Base-by-base conservation (phyloP, 2,329 filamentous ascomycete genomes). In the Paecilomyces fulvus region DNA sequence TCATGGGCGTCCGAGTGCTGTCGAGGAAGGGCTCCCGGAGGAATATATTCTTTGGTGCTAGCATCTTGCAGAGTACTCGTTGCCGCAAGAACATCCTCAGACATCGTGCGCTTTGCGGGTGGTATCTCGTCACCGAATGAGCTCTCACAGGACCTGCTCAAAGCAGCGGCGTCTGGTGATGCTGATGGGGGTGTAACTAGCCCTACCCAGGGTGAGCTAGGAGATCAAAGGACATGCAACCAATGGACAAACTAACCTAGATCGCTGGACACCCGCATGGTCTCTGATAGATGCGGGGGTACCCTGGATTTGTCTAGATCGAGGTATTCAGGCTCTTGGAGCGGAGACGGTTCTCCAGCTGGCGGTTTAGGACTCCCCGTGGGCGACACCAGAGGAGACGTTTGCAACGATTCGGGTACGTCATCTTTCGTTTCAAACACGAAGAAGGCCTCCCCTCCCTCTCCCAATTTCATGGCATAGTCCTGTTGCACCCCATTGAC, bases 401-500 rank as follows among this genome's bases (percentile, higher is more conserved):
- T 99, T 75, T 97, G 94, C 68, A 97, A 78, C 56, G 88, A 90
- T 71, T 89, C 88, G n/a, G 94, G 94, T 58, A 99, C 94, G 66
- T 85, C 87, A 64, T 92, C 90, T 54, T 87, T 88, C 8, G 94
- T 99, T 76, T 97, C 91, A 68, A 99, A 97, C 61, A 99, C 91
- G 73, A 99, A 99, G 77, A 99, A 99, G 25, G 94, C 94, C 77
- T 99, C 94, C 62, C 94, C 94, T 54, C 90, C 94, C 71, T 99
- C 94, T 49, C 94, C 94, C 20, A 99, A 82, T 77, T 99, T 99
- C 94, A 99, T 99, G 51, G 94, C 86, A 78, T 95, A 96, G 63
- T 94, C 82, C 72, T 96, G 91, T 75, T 94, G 95, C 59, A 83
- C 77, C 67, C 89, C 88, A 79, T 99, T 99, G 80, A 99, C 92